Base-by-base conservation (phyloP, 2,329 filamentous ascomycete genomes). In the Didymella exigua region DNA sequence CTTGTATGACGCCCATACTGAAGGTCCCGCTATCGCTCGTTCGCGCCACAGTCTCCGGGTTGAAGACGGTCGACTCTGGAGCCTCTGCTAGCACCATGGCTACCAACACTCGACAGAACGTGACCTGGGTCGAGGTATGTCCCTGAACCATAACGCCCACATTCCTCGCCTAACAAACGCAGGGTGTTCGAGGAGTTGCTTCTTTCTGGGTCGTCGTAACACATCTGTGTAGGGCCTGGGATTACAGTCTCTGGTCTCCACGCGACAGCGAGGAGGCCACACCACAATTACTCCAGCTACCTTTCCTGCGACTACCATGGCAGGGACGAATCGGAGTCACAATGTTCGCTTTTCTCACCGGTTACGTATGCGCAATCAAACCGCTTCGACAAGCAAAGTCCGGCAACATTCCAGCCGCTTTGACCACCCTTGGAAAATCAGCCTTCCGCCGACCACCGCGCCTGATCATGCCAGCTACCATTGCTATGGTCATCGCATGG, bases 341-440 rank as follows among this genome's bases (percentile, higher is more conserved):
- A 54, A 82, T 83, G 67, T 84, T 84, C 60, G 80, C 81, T 45
- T 82, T 84, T 59, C 71, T 84, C 48, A 84, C 82, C 1, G 82
- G 82, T 53, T 84, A 83, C 59, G 82, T 84, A 19, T 83, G 81
- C 66, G 81, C 81, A 24, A 74, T 84, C 54, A 84, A 84, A 65
- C 82, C 82, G 1, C 69, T 84, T 13, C 81, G 80, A 65, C 78
- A 80, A 38, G 77, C 79, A 18, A 78, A 79, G 29, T 75, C 77
- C 8, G 77, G 78, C 34, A 78, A 83, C 59, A 60, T 69, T 24
- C 61, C 74, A 13, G 78, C 72, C 3, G 76, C 81, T 7, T 75
- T 83, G 49, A 73, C 75, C 38, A 76, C 80, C 19, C 72, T 84
- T 42, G 79, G 80, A 23, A 81, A 82, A 60, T 82, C 79, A 49